Percentiles rank a stretch among this genome's conserved stretches.
Evolutionary conservation across 2,329 filamentous ascomycete genomes (phyloP).

Genomic region (Fusarium dlaminii): DNA sequence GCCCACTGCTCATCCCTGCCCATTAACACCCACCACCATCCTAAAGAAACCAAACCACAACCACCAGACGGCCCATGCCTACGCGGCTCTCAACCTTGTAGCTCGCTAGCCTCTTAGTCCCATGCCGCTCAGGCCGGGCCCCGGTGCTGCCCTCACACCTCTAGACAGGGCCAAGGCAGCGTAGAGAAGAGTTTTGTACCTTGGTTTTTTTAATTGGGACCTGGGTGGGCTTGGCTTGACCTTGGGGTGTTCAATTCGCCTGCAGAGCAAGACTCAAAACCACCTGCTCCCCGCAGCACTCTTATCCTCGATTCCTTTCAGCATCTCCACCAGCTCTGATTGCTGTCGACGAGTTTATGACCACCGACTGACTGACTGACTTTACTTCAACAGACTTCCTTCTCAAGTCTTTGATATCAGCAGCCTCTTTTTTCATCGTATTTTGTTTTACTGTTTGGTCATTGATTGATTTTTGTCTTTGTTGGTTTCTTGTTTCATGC

Average conservation of each 20-base stretch:
- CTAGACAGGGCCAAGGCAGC: conserved; percentile 18
- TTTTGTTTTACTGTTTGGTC: conserved; percentile 6
- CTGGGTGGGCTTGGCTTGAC: background rate
- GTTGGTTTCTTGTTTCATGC: conserved; percentile 3
- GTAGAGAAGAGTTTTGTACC: conserved; percentile 19
- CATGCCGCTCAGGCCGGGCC: conserved; percentile 44
- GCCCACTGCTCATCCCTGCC: conserved; percentile 30
- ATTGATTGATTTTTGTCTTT: conserved; percentile 3
- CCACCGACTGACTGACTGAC: conserved; percentile 36
- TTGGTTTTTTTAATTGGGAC: conserved; percentile 27
- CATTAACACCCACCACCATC: conserved; percentile 34
- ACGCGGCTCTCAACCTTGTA: conserved; percentile 45
- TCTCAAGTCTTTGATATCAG: conserved; percentile 33
- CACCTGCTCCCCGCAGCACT: conserved; percentile 40
- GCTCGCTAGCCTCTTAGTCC: conserved; percentile 30
- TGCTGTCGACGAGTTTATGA: conserved; percentile 40
- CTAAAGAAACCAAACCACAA: conserved; percentile 9
- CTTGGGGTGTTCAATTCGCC: background rate
- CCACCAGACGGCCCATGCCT: conserved; percentile 41
- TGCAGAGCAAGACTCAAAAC: conserved; percentile 37
- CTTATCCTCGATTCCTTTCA: conserved; percentile 25
- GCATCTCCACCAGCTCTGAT: conserved; percentile 39
- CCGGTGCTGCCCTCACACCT: conserved; percentile 31
- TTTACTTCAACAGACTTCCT: background rate
- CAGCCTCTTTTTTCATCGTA: conserved; percentile 27